Conservation (phyloP, 129 eudicot genomes). For the Saussurea involucrata region DNA sequence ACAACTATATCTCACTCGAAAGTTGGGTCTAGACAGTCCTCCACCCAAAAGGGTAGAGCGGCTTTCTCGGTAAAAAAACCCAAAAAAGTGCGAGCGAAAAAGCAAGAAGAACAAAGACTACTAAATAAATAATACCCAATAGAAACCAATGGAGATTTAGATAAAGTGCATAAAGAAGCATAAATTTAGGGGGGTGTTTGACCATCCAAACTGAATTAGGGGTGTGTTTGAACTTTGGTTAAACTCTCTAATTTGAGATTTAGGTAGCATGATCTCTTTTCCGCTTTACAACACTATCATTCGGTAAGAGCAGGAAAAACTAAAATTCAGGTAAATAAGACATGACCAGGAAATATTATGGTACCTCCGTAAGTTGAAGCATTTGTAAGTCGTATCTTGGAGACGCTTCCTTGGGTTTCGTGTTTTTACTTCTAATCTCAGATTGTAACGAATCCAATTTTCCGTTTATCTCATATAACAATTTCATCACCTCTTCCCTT, state of each 20-base stretch:
- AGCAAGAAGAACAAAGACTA: not conserved
- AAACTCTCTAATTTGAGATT: not conserved
- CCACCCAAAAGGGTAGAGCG: not conserved
- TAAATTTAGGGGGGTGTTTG: not conserved
- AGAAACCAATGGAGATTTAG: not conserved
- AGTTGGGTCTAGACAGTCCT: not conserved
- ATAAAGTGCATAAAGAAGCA: not conserved
- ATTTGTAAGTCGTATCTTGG: conserved; percentile 33
- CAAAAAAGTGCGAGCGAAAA: not conserved
- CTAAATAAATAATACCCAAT: not conserved
- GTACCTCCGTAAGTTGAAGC: conserved; percentile 62
- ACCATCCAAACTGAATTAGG: not conserved
- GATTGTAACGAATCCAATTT: conserved; percentile 49
- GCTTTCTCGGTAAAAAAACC: not conserved
- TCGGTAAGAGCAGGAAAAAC: not conserved
- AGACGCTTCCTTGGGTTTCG: conserved; percentile 27
- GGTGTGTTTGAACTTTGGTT: not conserved
- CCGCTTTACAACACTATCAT: not conserved
- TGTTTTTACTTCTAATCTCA: conserved; percentile 48
- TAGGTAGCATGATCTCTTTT: not conserved
- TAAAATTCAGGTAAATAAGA: not conserved
- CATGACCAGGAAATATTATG: not conserved
- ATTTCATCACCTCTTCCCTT: conserved; percentile 50
- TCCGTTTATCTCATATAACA: conserved; percentile 63
- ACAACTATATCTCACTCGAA: not conserved